These are phyloP conservation scores for Gamarada debralockiae DNA, from an alignment of 495 filamentous ascomycete species.

Conservation along the genomic window DNA sequence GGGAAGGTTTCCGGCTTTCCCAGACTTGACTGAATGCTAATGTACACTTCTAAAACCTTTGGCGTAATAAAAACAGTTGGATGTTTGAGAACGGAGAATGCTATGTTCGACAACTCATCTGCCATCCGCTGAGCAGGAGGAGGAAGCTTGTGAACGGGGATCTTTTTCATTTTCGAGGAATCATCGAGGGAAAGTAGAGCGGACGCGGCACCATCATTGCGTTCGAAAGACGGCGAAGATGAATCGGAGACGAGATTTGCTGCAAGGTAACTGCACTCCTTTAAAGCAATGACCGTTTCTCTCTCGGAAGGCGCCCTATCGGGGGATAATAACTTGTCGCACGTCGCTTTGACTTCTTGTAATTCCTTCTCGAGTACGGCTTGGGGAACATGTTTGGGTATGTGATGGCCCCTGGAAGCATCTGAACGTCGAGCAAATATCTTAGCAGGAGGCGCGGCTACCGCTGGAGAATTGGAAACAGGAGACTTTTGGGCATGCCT, in stretches of 20 bases:
- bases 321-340: constrained; percentile 4
- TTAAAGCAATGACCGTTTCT: constrained; percentile 9
- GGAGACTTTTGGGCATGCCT: constrained; percentile 5
- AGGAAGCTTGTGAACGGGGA: constrained; percentile 7
- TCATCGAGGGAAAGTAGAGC: constrained; percentile 24
- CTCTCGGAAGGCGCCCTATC: constrained; percentile 17
- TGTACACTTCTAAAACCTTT: constrained; percentile 62
- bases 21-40: constrained; percentile 67
- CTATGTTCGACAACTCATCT: constrained; percentile 44
- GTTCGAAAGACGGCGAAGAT: not conserved
- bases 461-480: not conserved
- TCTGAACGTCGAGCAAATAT: not conserved
- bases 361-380: constrained; percentile 8
- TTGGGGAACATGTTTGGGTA: not conserved
- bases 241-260: constrained; percentile 11
- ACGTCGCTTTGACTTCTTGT: constrained; percentile 2
- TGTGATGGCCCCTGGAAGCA: not conserved
- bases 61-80: constrained; percentile 80
- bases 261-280: constrained; percentile 14
- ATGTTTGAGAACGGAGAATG: constrained; percentile 64
- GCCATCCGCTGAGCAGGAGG: constrained; percentile 14
- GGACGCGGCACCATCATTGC: constrained; percentile 21
- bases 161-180: constrained; percentile 6
- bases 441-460: not conserved
- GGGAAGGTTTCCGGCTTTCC: constrained; percentile 70